phyloP scores from a whole-genome alignment of 2,329 filamentous ascomycete genomes.

The Plenodomus lindquistii region DNA sequence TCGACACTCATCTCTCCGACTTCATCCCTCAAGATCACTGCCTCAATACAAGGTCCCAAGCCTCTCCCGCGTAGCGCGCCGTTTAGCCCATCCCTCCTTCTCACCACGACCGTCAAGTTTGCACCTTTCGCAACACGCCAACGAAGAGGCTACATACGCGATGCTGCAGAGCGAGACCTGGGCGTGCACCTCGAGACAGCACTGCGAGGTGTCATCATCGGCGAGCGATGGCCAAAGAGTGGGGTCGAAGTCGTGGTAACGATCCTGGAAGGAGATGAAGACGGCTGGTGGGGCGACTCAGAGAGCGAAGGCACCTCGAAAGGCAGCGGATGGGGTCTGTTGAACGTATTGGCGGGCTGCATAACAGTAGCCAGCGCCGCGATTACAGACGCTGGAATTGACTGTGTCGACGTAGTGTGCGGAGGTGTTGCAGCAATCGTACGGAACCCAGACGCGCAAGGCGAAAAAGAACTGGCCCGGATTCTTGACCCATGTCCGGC shows the following conservation, averaged over 20 bases:
- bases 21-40: constrained; percentile 84
- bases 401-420: constrained; percentile 87
- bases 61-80: constrained; percentile 86
- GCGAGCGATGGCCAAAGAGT: constrained; percentile 97
- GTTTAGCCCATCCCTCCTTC: constrained; percentile 88
- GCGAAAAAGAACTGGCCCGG: constrained; percentile 48
- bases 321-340: constrained; percentile 75
- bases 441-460: constrained; percentile 30
- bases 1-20: constrained; percentile 57
- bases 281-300: constrained; percentile 65
- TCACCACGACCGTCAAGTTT: constrained; percentile 94
- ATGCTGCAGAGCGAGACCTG: constrained; percentile 84
- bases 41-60: constrained; percentile 89
- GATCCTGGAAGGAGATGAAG: constrained; percentile 90
- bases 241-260: constrained; percentile 94
- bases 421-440: constrained; percentile 88
- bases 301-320: constrained; percentile 50
- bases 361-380: constrained; percentile 93
- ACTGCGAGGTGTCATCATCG: constrained; percentile 84
- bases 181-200: constrained; percentile 91
- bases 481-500: constrained; percentile 82
- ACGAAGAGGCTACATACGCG: constrained; percentile 82
- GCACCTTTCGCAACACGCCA: constrained; percentile 88
- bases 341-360: constrained; percentile 89
- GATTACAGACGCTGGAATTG: constrained; percentile 91